These are phyloP conservation scores for Dictyostelium brefeldianum DNA, from an alignment of 78 protist species.

Conservation along the genomic window DNA sequence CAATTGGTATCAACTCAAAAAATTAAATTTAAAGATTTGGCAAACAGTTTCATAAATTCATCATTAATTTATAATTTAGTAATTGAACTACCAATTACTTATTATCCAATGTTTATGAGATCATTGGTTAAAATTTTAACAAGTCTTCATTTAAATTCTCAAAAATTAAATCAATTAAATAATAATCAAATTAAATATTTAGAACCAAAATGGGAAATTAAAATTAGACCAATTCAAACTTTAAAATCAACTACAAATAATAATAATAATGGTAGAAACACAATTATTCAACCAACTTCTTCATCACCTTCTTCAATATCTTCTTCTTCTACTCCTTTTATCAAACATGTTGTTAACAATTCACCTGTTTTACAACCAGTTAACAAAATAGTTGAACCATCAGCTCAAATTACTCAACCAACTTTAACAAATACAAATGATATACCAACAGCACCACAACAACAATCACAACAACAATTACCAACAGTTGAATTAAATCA, in stretches of 20 bases:
- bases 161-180: background rate
- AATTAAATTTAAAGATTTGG: slow-evolving; percentile 23
- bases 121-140: slow-evolving; percentile 8
- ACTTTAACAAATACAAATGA: background rate
- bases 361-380: too few species aligned
- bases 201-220: slow-evolving; percentile 31
- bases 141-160: slow-evolving; percentile 11
- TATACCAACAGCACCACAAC: background rate
- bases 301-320: background rate
- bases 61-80: background rate
- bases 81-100: slow-evolving; percentile 1
- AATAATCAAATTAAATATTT: background rate
- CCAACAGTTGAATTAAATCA: background rate
- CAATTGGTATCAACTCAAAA: slow-evolving; percentile 19
- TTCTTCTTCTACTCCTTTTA: too few species aligned
- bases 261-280: background rate
- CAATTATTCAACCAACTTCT: background rate
- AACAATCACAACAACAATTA: background rate
- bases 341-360: too few species aligned
- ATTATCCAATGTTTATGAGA: slow-evolving; percentile 39
- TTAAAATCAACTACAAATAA: too few species aligned
- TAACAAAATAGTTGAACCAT: background rate
- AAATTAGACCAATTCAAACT: background rate
- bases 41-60: background rate
- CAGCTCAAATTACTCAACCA: background rate